These are phyloP conservation scores for Leishmania major DNA, from an alignment of 208 protist species.

Conservation along the genomic window DNA sequence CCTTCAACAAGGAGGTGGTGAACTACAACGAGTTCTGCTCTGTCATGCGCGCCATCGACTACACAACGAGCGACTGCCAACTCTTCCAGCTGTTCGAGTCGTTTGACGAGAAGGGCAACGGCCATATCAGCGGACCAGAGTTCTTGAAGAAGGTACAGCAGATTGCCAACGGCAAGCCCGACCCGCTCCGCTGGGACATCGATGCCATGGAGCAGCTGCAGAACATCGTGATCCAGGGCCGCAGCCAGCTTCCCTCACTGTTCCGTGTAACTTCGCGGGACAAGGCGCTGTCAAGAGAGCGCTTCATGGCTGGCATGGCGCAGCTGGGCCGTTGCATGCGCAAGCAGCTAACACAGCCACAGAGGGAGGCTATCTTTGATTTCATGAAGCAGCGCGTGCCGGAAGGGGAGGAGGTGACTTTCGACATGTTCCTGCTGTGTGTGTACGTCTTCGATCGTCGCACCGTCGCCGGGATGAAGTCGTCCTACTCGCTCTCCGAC, in stretches of 20 bases:
- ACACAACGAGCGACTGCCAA: conserved; percentile 78
- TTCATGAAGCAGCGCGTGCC: conserved; percentile 57
- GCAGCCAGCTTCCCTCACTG: conserved; percentile 64
- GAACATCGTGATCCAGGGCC: conserved; percentile 86
- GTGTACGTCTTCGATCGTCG: conserved; percentile 74
- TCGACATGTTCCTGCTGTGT: conserved; percentile 70
- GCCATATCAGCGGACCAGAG: conserved; percentile 71
- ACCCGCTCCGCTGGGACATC: conserved; percentile 80
- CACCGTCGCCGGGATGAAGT: conserved; percentile 17
- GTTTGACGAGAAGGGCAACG: conserved; percentile 62
- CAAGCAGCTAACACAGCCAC: conserved; percentile 74
- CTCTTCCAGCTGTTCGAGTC: conserved; percentile 87
- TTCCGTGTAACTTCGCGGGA: conserved; percentile 72
- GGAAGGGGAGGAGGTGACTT: conserved; percentile 46
- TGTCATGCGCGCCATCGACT: conserved; percentile 84
- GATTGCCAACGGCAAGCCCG: conserved; percentile 45
- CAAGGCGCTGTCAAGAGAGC: conserved; percentile 55
- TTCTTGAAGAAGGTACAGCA: conserved; percentile 68
- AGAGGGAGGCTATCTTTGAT: conserved; percentile 80
- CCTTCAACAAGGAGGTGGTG: conserved; percentile 78
- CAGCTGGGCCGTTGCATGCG: conserved; percentile 79
- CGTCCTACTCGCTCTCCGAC: conserved; percentile 32
- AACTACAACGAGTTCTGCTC: conserved; percentile 90
- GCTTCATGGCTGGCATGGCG: conserved; percentile 67
- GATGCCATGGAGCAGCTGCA: conserved; percentile 88